These are phyloP conservation scores for Coemansia sp. DNA, from an alignment of 192 early-diverging fungal genomes.

Conservation along the genomic window DNA sequence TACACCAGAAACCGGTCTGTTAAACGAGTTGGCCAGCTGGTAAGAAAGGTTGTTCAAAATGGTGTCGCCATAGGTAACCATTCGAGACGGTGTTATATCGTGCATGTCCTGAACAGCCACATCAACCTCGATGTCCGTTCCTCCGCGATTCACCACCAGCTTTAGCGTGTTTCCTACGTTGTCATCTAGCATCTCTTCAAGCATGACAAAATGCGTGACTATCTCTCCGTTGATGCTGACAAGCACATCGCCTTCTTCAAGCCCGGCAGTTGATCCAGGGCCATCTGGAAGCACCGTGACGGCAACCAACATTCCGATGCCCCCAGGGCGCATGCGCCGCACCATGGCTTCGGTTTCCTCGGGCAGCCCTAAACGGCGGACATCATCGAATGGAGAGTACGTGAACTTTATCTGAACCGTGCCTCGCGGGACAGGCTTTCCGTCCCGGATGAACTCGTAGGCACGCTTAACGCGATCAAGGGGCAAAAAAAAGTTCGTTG, in stretches of 20 bases:
- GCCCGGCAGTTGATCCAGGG: constrained; percentile 58
- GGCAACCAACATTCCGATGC: constrained; percentile 73
- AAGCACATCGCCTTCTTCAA: constrained; percentile 77
- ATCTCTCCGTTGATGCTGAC: constrained; percentile 64
- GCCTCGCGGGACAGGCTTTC: constrained; percentile 67
- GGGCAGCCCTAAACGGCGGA: constrained; percentile 71
- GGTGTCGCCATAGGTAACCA: constrained; percentile 85
- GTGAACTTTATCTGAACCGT: constrained; percentile 75
- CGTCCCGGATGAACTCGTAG: constrained; percentile 60
- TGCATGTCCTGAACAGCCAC: constrained; percentile 71
- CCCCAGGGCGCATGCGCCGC: constrained; percentile 63
- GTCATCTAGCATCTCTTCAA: constrained; percentile 68
- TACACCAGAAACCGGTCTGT: constrained; percentile 74
- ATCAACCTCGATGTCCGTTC: constrained; percentile 51
- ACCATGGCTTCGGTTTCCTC: constrained; percentile 66
- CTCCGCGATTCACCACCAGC: constrained; percentile 64
- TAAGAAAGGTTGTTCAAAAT: constrained; percentile 76
- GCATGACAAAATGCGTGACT: constrained; percentile 71
- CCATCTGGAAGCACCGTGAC: constrained; percentile 68
- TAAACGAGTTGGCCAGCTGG: constrained; percentile 74
- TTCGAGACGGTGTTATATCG: constrained; percentile 78
- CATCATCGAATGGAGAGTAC: constrained; percentile 72
- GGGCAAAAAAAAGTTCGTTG: constrained; percentile 76
- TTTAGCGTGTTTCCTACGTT: constrained; percentile 57
- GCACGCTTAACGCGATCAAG: constrained; percentile 74